A percentile compares a stretch with the other conserved stretches of the same genome.
Evolutionary conservation across 208 protist genomes (phyloP).

Genomic region (Trichomonas tenax): DNA sequence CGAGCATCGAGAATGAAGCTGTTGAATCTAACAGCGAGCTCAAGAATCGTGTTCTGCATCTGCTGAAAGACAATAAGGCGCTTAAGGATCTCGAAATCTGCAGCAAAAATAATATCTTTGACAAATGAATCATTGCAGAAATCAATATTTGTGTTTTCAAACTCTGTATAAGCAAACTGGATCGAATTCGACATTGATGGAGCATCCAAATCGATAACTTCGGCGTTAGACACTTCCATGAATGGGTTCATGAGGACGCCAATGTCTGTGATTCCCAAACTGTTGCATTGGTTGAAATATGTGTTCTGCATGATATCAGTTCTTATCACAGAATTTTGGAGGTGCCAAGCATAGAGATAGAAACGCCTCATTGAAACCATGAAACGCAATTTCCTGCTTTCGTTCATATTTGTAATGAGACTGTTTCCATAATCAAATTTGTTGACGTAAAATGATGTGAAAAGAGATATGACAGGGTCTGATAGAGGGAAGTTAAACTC

Average conservation of each 20-base stretch:
- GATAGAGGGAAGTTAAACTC: not conserved
- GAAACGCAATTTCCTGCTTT: not conserved
- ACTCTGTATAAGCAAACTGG: not conserved
- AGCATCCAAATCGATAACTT: not conserved
- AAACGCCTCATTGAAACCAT: not conserved
- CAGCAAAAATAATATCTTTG: not conserved
- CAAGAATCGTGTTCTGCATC: not conserved
- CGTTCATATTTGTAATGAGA: not conserved
- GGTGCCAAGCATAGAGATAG: not conserved
- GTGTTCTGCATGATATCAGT: not conserved
- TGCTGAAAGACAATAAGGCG: not conserved
- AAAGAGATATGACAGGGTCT: not conserved
- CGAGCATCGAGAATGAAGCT: not conserved
- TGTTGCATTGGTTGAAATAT: not conserved
- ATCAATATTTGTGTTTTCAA: not conserved
- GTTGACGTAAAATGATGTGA: not conserved
- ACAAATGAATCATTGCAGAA: not conserved
- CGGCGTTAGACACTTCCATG: not conserved
- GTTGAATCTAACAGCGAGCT: not conserved
- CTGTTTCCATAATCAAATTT: not conserved
- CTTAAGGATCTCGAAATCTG: not conserved
- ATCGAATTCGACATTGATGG: not conserved
- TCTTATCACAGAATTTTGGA: not conserved
- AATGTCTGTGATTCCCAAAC: not conserved
- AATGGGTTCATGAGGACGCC: not conserved